Conservation (phyloP, 2,329 filamentous ascomycete genomes). For the Penicillium verrucosum region DNA sequence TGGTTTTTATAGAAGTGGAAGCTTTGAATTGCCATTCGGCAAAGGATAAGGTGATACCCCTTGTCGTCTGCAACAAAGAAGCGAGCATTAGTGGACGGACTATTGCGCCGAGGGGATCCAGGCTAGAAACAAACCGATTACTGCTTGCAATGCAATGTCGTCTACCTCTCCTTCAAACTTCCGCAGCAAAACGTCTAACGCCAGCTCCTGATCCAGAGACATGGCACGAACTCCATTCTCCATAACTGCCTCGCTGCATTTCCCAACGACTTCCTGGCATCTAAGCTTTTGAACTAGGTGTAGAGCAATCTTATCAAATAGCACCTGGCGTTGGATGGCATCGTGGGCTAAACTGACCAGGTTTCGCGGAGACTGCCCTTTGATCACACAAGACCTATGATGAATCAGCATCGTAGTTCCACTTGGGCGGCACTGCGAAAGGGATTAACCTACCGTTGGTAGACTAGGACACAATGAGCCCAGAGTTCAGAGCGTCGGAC, state of each 20-base stretch:
- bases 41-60: conserved; percentile 28
- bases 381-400: conserved; percentile 36
- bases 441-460: conserved; percentile 34
- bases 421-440: background rate
- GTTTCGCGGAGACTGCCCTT: conserved; percentile 38
- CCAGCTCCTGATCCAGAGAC: conserved; percentile 38
- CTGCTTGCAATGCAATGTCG: conserved; percentile 35
- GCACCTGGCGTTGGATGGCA: conserved; percentile 29
- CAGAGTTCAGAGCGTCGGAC: conserved; percentile 39
- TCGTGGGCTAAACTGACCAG: conserved; percentile 38
- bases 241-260: conserved; percentile 36
- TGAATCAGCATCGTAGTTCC: background rate
- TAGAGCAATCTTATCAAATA: conserved; percentile 36
- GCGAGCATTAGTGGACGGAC: conserved; percentile 1
- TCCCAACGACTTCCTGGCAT: conserved; percentile 36
- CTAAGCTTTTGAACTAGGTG: conserved; percentile 37
- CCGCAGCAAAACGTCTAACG: conserved; percentile 37
- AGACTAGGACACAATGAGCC: conserved; percentile 41
- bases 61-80: conserved; percentile 27
- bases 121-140: conserved; percentile 27
- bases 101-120: background rate
- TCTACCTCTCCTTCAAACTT: conserved; percentile 36
- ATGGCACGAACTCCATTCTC: conserved; percentile 41
- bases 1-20: conserved; percentile 39
- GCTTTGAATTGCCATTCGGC: conserved; percentile 34